Base-by-base conservation (phyloP, 257 asterid genomes). In the Ilex asprella region DNA sequence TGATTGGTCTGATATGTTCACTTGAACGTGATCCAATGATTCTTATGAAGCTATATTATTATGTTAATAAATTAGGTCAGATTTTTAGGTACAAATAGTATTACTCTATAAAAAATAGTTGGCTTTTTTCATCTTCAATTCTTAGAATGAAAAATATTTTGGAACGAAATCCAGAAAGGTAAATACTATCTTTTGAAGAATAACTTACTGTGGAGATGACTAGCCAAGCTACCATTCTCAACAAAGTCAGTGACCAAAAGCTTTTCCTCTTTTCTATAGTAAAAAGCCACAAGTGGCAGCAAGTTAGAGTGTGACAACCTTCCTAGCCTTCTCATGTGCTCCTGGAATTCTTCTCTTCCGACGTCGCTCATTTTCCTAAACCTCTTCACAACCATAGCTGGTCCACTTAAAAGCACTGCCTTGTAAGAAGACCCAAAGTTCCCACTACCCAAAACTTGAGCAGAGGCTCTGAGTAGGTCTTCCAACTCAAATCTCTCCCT, bases 371-470 rank as follows among this genome's bases (percentile, higher is more conserved):
- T 81, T 27, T 79, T 74, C 15, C 66, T 71, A 65, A 85, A 87
- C 59, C 94, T 71, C 69, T 78, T 78, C 32, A 87, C 96, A 11
- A 77, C 96, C 44, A 83, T 54, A 0, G 68, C 56, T 13, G 46
- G 58, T 0, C 88, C 94, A 35, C 62, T 63, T 2, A 51, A 31
- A 55, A 87, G 66, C 59, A 72, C 71, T 0, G 94, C 94, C 60
- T 83, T 87, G 64, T 87, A 87, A 53, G 91, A 78, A 47, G 90
- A 83, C 0, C 96, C 96, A 39, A 83, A 79, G 76, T 79, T 79
- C 47, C 89, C 96, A 63, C 85, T 81, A 1, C 94, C 96, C 63
- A 87, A 58, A 0, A 82, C 84, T 50, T 85, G 78, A 13, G 96
- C 89, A 12, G 94, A 81, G 12, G 94, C 94, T 65, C 73, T 75